phyloP scores from a whole-genome alignment of 2,329 filamentous ascomycete genomes.

The Mycosphaerelloides madeirae region DNA sequence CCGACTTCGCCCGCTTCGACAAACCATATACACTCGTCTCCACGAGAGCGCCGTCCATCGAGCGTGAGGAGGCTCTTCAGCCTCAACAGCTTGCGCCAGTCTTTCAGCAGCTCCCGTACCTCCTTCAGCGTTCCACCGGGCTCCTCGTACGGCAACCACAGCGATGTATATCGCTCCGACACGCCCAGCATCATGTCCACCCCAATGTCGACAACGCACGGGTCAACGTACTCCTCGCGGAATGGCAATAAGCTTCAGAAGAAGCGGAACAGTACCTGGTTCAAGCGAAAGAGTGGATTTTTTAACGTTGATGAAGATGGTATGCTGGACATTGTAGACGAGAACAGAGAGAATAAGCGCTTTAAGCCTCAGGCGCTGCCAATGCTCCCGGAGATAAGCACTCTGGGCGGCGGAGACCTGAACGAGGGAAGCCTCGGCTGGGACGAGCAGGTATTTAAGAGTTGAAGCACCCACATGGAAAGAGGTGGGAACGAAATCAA shows the following conservation, averaged over 20 bases:
- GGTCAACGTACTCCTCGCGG: too few species aligned
- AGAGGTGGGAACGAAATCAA: neutral
- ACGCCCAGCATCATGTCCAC: neutral
- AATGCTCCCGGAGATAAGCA: constrained; percentile 27
- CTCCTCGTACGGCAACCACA: constrained; percentile 8
- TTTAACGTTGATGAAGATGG: constrained; percentile 25
- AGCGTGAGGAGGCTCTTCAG: constrained; percentile 31
- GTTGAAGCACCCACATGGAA: constrained; percentile 5
- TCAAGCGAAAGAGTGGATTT: constrained; percentile 33
- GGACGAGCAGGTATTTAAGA: constrained; percentile 29
- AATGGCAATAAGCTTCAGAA: constrained; percentile 2
- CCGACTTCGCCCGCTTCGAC: constrained; percentile 18
- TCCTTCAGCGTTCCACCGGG: constrained; percentile 24
- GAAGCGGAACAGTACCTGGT: constrained; percentile 33
- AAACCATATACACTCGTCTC: too few species aligned
- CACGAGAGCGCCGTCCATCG: constrained; percentile 7
- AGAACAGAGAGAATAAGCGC: constrained; percentile 26
- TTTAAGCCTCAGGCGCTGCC: constrained; percentile 22
- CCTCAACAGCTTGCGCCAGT: constrained; percentile 31
- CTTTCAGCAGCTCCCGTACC: constrained; percentile 33
- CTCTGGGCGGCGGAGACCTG: constrained; percentile 21
- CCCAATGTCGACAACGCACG: too few species aligned
- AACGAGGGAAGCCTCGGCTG: constrained; percentile 29
- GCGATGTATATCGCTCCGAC: neutral
- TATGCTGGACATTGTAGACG: constrained; percentile 24